These are phyloP conservation scores for Penicillium longicatenatum DNA, from an alignment of 495 filamentous ascomycete species.

Conservation along the genomic window DNA sequence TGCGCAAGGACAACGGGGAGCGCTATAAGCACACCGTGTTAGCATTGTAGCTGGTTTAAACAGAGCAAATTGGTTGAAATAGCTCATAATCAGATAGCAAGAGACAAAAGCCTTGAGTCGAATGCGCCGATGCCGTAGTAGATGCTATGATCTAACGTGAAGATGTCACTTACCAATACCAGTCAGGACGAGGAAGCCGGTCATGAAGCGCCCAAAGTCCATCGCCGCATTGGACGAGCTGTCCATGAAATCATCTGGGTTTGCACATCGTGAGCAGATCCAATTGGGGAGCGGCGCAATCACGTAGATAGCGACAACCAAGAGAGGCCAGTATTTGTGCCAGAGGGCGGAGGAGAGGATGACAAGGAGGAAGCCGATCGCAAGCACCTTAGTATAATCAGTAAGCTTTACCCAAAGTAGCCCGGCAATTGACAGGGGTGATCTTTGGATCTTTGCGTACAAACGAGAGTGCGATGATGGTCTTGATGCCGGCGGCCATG, in stretches of 20 bases:
- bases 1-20: constrained; percentile 91
- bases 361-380: constrained; percentile 97
- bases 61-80: neutral
- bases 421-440: neutral
- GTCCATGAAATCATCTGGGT: constrained; percentile 97
- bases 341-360: constrained; percentile 97
- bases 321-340: constrained; percentile 86
- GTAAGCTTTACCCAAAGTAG: constrained; percentile 1
- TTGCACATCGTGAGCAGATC: constrained; percentile 84
- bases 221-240: constrained; percentile 75
- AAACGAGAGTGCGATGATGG: constrained; percentile 98
- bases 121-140: neutral
- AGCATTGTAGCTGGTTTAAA: constrained; percentile 12
- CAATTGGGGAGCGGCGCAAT: constrained; percentile 94
- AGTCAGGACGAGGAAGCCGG: constrained; percentile 97
- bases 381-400: constrained; percentile 69
- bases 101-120: neutral
- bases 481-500: constrained; percentile 94
- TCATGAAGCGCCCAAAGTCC: constrained; percentile 92
- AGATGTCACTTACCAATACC: constrained; percentile 75
- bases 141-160: neutral
- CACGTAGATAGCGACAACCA: constrained; percentile 94
- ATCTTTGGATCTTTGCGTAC: constrained; percentile 49
- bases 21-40: constrained; percentile 53
- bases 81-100: neutral